These are phyloP conservation scores for Musa itinerans DNA, from an alignment of 176 grass and related monocot species.

Conservation along the genomic window DNA sequence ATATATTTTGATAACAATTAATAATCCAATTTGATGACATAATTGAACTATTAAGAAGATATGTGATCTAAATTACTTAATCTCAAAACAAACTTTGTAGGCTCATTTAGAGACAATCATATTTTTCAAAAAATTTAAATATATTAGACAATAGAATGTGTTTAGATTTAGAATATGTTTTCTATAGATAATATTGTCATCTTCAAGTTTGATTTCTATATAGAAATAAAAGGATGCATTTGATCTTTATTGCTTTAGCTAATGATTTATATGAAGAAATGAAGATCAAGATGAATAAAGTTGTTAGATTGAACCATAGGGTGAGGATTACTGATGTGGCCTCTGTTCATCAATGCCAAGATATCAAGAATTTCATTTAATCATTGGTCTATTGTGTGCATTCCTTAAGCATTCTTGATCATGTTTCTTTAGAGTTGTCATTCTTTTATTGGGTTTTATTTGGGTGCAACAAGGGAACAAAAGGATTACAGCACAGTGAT, in stretches of 20 bases:
- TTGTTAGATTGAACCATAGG: slow-evolving; percentile 58
- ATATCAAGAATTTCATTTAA: slow-evolving; percentile 28
- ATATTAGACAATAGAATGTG: too few species aligned
- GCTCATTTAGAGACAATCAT: too few species aligned
- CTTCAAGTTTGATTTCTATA: slow-evolving; percentile 5
- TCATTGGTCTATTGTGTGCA: background rate
- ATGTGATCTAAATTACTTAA: too few species aligned
- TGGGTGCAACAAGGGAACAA: slow-evolving; percentile 50
- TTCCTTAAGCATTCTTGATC: background rate
- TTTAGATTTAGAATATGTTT: too few species aligned
- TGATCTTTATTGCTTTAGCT: slow-evolving; percentile 52
- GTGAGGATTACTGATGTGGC: slow-evolving; percentile 56
- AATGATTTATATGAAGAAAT: slow-evolving; percentile 70
- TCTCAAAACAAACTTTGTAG: too few species aligned
- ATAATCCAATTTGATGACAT: too few species aligned
- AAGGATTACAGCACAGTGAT: slow-evolving; percentile 75
- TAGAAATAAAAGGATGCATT: slow-evolving; percentile 78
- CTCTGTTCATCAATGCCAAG: slow-evolving; percentile 65
- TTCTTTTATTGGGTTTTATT: background rate
- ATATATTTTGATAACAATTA: too few species aligned
- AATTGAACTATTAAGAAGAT: too few species aligned
- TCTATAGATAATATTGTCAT: too few species aligned
- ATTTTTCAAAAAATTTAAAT: too few species aligned
- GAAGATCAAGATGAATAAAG: slow-evolving; percentile 76
- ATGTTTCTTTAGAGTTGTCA: background rate